Base-by-base conservation (phyloP, 768 basidiomycete species). In the Chiua virens region DNA sequence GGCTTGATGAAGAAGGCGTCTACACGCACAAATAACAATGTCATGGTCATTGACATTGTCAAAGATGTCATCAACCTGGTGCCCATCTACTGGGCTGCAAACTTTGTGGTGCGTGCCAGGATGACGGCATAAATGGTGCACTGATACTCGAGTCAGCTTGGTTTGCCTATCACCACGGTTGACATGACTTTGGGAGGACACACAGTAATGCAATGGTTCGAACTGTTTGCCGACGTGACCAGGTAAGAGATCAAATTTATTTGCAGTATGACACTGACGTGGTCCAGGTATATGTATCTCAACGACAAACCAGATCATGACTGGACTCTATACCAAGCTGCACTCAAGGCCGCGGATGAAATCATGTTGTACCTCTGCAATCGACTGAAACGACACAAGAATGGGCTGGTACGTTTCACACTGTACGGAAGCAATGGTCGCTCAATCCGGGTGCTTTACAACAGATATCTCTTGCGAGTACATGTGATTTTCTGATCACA, bases 61-160 rank as follows among this genome's bases (percentile, higher is more conserved):
- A 72, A 71, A 37, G 83, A 89, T 56, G 86, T 89, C 20, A 78
- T 86, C 59, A 85, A 89, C 54, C 61, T 75, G 23, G 51, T 86
- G 35, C 81, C 87, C 0, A 64, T 85, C 5, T 74, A 79, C 52
- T 89, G 84, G 85, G 73, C 84, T 25, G 76, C 77, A 10, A 71
- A 78, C 28, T 62, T 79, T 47, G 68, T 87, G 50, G 87, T 87
- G 53, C 56, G 84, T 55, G 9, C 9, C 15, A 23, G 15, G 30
- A 7, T 17, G 32, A 34, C 20, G 4, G 2, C 25, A 13, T 30
- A 14, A n/a, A 28, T 35, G 8, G 13, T 38, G 14, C 34, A 8
- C 37, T 49, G 39, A 42, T 28, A 8, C 9, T 48, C 45, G 21
- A 21, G 28, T 14, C 30, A 47, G 56, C 40, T 59, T 51, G 54